Conservation (phyloP, 2,329 filamentous ascomycete species). For the Triangularia verruculosa region DNA sequence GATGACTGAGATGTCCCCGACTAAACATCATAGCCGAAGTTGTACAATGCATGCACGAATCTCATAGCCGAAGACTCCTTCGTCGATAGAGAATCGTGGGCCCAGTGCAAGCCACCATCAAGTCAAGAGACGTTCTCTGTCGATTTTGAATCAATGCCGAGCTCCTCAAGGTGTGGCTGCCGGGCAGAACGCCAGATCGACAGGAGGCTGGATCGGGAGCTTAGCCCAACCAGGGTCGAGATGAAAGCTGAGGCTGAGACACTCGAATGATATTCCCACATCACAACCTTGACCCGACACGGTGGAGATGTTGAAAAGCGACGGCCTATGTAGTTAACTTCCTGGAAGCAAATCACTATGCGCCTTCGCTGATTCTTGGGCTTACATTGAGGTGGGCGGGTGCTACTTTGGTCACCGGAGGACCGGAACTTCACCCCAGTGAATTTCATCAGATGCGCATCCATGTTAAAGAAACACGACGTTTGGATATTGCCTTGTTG, state of each 20-base stretch:
- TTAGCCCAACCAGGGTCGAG: neutral
- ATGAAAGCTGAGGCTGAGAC: neutral
- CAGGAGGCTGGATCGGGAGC: constrained; percentile 3
- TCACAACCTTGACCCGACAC: too few species aligned
- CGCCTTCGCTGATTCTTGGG: neutral
- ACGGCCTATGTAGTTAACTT: neutral
- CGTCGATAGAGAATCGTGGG: neutral
- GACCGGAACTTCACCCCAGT: too few species aligned
- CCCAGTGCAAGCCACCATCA: neutral
- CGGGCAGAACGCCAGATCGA: constrained; percentile 7
- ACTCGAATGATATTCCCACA: neutral
- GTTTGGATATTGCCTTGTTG: too few species aligned
- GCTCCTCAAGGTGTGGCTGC: neutral
- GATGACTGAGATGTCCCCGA: neutral
- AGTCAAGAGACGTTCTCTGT: neutral
- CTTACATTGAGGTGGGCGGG: neutral
- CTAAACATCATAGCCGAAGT: neutral
- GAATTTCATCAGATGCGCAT: too few species aligned
- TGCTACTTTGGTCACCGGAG: neutral
- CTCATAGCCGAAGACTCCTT: neutral
- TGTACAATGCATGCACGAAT: neutral
- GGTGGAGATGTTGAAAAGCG: neutral
- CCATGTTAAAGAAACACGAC: too few species aligned
- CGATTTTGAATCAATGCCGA: neutral
- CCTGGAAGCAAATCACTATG: neutral